A percentile compares a stretch with the other conserved stretches of the same genome.
These are phyloP conservation scores for Yamadazyma conglobata DNA, from an alignment of 1,139 yeast genomes.

Conservation along the genomic window DNA sequence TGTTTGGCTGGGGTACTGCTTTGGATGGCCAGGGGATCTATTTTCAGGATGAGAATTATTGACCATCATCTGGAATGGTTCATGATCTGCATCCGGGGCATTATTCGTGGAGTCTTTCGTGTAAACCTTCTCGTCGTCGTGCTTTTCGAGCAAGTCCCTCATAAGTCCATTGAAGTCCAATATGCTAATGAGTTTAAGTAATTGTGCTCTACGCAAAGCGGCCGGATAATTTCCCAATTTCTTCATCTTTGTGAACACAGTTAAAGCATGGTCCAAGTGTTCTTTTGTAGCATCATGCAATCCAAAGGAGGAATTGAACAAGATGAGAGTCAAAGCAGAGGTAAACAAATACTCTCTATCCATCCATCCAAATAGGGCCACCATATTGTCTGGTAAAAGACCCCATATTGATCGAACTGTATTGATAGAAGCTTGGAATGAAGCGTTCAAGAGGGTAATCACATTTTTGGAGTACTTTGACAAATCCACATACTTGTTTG, in stretches of 20 bases:
- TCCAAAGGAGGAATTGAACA: conserved; percentile 80
- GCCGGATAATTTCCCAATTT: conserved; percentile 77
- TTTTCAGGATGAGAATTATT: neutral
- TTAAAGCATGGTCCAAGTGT: conserved; percentile 71
- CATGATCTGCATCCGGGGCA: neutral
- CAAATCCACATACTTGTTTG: conserved; percentile 60
- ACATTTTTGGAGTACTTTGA: conserved; percentile 67
- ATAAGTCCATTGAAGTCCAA: conserved; percentile 68
- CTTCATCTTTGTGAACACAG: conserved; percentile 70
- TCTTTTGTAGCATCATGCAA: conserved; percentile 72
- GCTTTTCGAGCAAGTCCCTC: conserved; percentile 53
- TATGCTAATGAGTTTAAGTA: conserved; percentile 59
- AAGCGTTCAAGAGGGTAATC: conserved; percentile 67
- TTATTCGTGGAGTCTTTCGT: neutral
- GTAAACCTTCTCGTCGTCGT: conserved; percentile 43
- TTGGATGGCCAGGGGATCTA: neutral
- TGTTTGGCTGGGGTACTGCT: neutral
- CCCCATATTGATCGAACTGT: conserved; percentile 75
- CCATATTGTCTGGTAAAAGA: conserved; percentile 69
- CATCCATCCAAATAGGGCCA: conserved; percentile 84
- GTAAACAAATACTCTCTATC: conserved; percentile 83
- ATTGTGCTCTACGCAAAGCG: conserved; percentile 67
- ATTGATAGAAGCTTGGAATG: conserved; percentile 80
- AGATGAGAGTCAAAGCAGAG: conserved; percentile 71
- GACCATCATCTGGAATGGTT: too few relatives aligned